Conservation (phyloP, 2,329 filamentous ascomycete species). For the Bipolaris bicolor region DNA sequence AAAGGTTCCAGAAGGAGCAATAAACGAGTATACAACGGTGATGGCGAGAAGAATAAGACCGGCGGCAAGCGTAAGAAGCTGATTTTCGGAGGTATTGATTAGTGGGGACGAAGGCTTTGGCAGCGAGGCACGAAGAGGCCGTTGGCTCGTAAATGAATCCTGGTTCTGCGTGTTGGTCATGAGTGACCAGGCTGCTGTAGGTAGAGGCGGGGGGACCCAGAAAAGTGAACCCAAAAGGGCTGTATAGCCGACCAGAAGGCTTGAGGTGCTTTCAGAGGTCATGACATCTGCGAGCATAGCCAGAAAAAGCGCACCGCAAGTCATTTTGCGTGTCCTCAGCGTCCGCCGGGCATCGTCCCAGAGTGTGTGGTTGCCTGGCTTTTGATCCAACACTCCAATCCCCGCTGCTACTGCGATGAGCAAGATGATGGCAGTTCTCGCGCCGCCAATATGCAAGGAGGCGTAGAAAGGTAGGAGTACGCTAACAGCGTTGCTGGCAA, state of each 20-base stretch:
- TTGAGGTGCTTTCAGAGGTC: constrained; percentile 23
- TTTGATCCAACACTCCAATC: constrained; percentile 45
- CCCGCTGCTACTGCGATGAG: constrained; percentile 56
- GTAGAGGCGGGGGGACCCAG: constrained; percentile 58
- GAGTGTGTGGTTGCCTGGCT: constrained; percentile 40
- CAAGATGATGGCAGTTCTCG: constrained; percentile 59
- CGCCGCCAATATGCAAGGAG: constrained; percentile 60
- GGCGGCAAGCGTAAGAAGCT: constrained; percentile 51
- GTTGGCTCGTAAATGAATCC: constrained; percentile 31
- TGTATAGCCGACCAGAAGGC: constrained; percentile 54
- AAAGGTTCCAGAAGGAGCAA: constrained; percentile 42
- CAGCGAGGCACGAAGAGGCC: constrained; percentile 31
- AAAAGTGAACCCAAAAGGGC: constrained; percentile 56
- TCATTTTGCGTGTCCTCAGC: constrained; percentile 46
- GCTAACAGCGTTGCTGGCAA: constrained; percentile 48
- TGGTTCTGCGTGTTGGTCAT: constrained; percentile 32
- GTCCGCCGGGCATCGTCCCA: constrained; percentile 44
- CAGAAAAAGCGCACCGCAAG: constrained; percentile 44
- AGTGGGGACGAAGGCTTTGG: constrained; percentile 45
- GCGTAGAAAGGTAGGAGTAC: constrained; percentile 63
- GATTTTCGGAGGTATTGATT: constrained; percentile 49
- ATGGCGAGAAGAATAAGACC: constrained; percentile 48
- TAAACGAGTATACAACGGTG: constrained; percentile 46
- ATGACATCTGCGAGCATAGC: constrained; percentile 44
- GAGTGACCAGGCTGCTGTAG: constrained; percentile 42